Evolutionary conservation across 1,284 basidiomycete genomes (phyloP).

Genomic region (Omphalotus olearius): DNA sequence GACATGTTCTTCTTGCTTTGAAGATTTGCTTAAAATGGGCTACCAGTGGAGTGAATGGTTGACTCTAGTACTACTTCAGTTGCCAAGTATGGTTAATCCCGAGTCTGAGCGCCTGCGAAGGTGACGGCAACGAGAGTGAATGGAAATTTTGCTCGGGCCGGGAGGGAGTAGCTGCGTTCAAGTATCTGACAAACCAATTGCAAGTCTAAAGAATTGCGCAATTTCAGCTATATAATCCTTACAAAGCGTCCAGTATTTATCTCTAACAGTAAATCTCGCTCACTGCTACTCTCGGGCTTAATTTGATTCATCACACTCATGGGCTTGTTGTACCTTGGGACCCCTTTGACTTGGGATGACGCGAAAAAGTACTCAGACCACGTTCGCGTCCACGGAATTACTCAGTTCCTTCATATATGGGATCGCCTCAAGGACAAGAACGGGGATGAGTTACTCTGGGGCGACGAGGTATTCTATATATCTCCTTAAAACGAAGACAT

Average conservation of each 20-base stretch:
- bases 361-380: slow-evolving; percentile 87
- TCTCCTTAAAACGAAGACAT: neutral
- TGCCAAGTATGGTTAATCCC: no score
- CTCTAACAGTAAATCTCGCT: slow-evolving; percentile 12
- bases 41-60: slow-evolving; percentile 69
- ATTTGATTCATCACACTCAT: slow-evolving; percentile 37
- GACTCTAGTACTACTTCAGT: neutral
- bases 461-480: slow-evolving; percentile 77
- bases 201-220: neutral
- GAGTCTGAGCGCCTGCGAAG: no score
- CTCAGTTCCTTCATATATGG: slow-evolving; percentile 94
- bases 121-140: no score
- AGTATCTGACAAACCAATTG: slow-evolving; percentile 9
- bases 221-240: neutral
- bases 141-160: no score
- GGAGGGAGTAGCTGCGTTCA: no score
- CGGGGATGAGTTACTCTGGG: slow-evolving; percentile 97
- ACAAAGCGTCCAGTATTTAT: neutral
- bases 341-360: slow-evolving; percentile 91
- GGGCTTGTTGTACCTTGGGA: slow-evolving; percentile 95
- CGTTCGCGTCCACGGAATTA: slow-evolving; percentile 90
- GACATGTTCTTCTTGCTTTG: slow-evolving; percentile 86
- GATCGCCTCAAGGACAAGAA: slow-evolving; percentile 85
- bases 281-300: slow-evolving; percentile 7
- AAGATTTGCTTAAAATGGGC: slow-evolving; percentile 85